These are phyloP conservation scores for Pleurotus giganteus DNA, from an alignment of 768 basidiomycete genomes.

Conservation along the genomic window DNA sequence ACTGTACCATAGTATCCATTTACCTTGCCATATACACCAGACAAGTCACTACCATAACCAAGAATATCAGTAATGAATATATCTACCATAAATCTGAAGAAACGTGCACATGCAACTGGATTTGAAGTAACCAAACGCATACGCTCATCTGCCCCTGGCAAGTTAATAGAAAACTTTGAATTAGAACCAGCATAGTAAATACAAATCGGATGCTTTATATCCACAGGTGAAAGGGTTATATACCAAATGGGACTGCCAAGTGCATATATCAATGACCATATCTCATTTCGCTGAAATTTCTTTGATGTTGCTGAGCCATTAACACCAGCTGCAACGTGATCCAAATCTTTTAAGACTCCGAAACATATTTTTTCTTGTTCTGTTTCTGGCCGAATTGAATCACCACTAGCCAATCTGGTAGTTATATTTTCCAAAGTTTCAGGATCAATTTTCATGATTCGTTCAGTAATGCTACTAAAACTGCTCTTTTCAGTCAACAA, in stretches of 20 bases:
- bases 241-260: conserved; percentile 20
- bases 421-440: conserved; percentile 15
- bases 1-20: conserved; percentile 28
- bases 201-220: conserved; percentile 12
- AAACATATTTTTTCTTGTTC: conserved; percentile 34
- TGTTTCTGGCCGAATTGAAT: conserved; percentile 22
- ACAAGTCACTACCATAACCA: conserved; percentile 12
- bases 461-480: conserved; percentile 22
- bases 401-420: conserved; percentile 20
- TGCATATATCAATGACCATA: conserved; percentile 17
- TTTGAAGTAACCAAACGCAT: conserved; percentile 18
- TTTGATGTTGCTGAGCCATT: conserved; percentile 19
- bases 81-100: conserved; percentile 29
- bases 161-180: conserved; percentile 12
- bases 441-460: conserved; percentile 20
- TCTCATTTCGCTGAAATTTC: not conserved
- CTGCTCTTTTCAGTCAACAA: conserved; percentile 22
- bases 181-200: conserved; percentile 21
- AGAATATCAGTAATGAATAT: conserved; percentile 24
- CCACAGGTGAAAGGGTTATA: not conserved
- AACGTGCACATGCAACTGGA: conserved; percentile 29
- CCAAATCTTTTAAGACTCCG: conserved; percentile 28
- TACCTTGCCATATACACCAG: conserved; percentile 20
- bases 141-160: conserved; percentile 12
- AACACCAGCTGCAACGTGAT: conserved; percentile 30